Base-by-base conservation (phyloP, 2,329 filamentous ascomycete species). In the Colletotrichum paranaense region DNA sequence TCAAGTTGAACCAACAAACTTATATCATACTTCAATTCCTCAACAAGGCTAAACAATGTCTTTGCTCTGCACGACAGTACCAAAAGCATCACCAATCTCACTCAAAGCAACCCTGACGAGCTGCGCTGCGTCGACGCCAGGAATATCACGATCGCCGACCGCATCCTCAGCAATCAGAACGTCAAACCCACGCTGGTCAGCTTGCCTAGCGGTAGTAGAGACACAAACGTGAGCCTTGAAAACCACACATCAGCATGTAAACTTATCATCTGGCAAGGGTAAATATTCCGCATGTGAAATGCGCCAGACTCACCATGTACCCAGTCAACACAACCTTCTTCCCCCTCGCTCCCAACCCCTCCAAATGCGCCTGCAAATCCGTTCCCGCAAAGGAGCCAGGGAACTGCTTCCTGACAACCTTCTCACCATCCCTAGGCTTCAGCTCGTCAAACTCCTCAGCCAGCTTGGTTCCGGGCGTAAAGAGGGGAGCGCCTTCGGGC, bases 71-170 rank as follows among this genome's bases (percentile, higher is more conserved):
- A 92, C 82, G 7, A 93, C 83, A 0, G 90, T 92, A 0, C 85
- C 91, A 80, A 93, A 92, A 1, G 85, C 88, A 85, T 93, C 92
- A 0, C 78, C 89, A 78, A 93, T 81, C 80, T 93, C 91, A 6
- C 85, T 84, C 76, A 93, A 80, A 2, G 84, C 85, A 73, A 88
- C 86, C 79, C 81, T 79, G 1, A 82, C 81, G 26, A 92, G 78
- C 68, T 91, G 86, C 12, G 86, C 85, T 0, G 88, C 91, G 6
- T 84, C 82, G 0, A 87, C 88, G 1, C 91, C 91, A 1, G 92
- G 92, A 57, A 93, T 92, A 78, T 93, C 86, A 9, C 92, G 81
- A 79, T 93, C 91, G 0, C 92, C 92, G 49, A 94, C 87, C 0
- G 86, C 91, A 78, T 93, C 92, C 76, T 88, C 84, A 0, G 86